Conservation (phyloP, 2,329 filamentous ascomycete species). For the Trichoderma cornu-damae region DNA sequence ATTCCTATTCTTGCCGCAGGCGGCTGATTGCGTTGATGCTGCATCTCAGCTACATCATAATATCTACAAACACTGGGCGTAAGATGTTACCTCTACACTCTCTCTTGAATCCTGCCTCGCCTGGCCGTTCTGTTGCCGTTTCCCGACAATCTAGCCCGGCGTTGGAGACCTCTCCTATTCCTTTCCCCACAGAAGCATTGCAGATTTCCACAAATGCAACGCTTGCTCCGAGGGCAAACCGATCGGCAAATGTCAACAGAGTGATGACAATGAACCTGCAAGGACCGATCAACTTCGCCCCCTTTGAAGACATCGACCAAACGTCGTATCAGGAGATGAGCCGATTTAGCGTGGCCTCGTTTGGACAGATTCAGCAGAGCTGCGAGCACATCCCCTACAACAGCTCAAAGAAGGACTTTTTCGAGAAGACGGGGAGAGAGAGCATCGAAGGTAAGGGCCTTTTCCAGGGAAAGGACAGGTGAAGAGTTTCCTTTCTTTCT, state of each 20-base stretch:
- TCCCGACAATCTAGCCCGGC: constrained; percentile 38
- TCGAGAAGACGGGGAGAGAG: constrained; percentile 78
- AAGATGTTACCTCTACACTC: constrained; percentile 61
- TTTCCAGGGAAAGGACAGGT: background rate
- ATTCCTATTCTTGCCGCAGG: background rate
- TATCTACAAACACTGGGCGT: constrained; percentile 24
- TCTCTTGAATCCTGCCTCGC: constrained; percentile 58
- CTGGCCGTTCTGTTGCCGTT: constrained; percentile 34
- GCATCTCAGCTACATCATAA: background rate
- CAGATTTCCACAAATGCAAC: background rate
- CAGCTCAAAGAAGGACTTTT: constrained; percentile 87
- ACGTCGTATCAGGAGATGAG: constrained; percentile 53
- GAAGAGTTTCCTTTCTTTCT: too few species aligned
- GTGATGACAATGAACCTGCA: constrained; percentile 54
- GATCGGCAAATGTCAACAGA: constrained; percentile 42
- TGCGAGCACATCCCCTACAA: constrained; percentile 85
- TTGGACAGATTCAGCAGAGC: constrained; percentile 56
- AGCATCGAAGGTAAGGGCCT: constrained; percentile 75
- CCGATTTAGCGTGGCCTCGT: constrained; percentile 61
- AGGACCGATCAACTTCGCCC: constrained; percentile 66
- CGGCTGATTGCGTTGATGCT: constrained; percentile 4
- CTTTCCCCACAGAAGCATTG: constrained; percentile 26
- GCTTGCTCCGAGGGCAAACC: background rate
- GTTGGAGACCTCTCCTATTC: background rate
- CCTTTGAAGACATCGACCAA: constrained; percentile 63